Conservation (phyloP, 2,329 filamentous ascomycete species). For the Aspergillus flavus region DNA sequence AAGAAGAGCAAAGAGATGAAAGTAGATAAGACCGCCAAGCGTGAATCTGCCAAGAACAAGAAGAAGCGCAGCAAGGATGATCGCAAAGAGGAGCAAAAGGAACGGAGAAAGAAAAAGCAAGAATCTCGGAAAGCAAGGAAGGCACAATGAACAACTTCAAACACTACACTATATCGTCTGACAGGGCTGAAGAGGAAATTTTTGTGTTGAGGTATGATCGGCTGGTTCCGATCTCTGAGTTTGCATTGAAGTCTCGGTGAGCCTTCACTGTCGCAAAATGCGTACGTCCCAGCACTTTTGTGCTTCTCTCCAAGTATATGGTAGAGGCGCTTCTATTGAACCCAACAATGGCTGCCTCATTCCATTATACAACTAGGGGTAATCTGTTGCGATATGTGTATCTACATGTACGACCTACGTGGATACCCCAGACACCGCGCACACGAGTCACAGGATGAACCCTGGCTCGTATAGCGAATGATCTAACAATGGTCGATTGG, state of each 20-base stretch:
- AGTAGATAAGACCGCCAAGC: slow-evolving; percentile 31
- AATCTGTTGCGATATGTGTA: neutral
- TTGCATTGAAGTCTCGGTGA: neutral
- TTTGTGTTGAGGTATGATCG: neutral
- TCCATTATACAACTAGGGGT: neutral
- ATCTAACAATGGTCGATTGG: neutral
- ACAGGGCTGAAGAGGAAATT: neutral
- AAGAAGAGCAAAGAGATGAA: slow-evolving; percentile 17
- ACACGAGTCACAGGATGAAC: neutral
- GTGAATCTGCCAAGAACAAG: slow-evolving; percentile 24
- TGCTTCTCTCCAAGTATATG: neutral
- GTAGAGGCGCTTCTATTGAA: neutral
- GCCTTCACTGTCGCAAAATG: neutral
- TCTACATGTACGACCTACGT: neutral
- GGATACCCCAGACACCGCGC: neutral
- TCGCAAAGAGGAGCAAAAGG: slow-evolving; percentile 29
- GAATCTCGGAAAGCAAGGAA: slow-evolving; percentile 38
- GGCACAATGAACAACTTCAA: slow-evolving; percentile 8
- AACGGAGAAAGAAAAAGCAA: slow-evolving; percentile 44
- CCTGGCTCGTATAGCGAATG: neutral
- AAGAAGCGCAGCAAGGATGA: slow-evolving; percentile 32
- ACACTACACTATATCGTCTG: neutral
- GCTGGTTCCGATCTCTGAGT: slow-evolving; percentile 6
- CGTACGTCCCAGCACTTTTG: neutral
- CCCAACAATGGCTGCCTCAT: neutral